A percentile compares a stretch with the other conserved stretches of the same genome.
These are phyloP conservation scores for Moniliophthora roreri DNA, from an alignment of 1,284 basidiomycete genomes.

Conservation along the genomic window DNA sequence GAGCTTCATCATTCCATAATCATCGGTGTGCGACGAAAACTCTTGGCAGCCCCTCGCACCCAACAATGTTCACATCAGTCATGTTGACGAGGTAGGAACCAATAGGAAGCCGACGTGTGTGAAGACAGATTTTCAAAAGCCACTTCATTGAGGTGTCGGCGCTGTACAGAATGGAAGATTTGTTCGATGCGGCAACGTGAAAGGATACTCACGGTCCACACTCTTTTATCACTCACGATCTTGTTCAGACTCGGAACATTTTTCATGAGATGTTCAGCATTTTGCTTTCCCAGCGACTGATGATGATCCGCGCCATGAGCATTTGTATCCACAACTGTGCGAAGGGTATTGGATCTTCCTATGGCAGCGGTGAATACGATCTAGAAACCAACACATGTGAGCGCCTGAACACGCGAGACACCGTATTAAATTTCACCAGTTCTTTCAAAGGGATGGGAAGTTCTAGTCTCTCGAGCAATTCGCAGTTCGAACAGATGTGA, in stretches of 20 bases:
- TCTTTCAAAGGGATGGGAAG: constrained; percentile 51
- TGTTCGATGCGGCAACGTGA: background rate
- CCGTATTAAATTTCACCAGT: constrained; percentile 36
- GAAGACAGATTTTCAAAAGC: constrained; percentile 13
- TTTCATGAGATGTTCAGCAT: constrained; percentile 27
- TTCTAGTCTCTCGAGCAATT: constrained; percentile 48
- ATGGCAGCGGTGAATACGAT: constrained; percentile 34
- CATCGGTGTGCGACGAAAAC: background rate
- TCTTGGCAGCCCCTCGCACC: background rate
- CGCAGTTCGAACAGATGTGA: constrained; percentile 43
- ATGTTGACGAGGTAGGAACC: constrained; percentile 34
- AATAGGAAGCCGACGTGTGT: constrained; percentile 19
- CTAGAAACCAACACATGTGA: constrained; percentile 19
- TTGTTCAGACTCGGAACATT: constrained; percentile 45
- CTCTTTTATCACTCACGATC: constrained; percentile 51
- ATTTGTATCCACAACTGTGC: constrained; percentile 50
- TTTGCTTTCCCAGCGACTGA: constrained; percentile 27
- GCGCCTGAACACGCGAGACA: background rate
- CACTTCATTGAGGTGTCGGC: constrained; percentile 4
- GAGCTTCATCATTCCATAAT: background rate
- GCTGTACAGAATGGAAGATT: background rate
- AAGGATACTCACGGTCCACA: constrained; percentile 55
- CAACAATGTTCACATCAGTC: constrained; percentile 1
- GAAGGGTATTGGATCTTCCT: constrained; percentile 37
- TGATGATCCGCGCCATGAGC: constrained; percentile 44